Percentiles rank a stretch among this genome's conserved stretches.
phyloP scores from a whole-genome alignment of 2,329 filamentous ascomycete genomes.

The Colletotrichum magnum region DNA sequence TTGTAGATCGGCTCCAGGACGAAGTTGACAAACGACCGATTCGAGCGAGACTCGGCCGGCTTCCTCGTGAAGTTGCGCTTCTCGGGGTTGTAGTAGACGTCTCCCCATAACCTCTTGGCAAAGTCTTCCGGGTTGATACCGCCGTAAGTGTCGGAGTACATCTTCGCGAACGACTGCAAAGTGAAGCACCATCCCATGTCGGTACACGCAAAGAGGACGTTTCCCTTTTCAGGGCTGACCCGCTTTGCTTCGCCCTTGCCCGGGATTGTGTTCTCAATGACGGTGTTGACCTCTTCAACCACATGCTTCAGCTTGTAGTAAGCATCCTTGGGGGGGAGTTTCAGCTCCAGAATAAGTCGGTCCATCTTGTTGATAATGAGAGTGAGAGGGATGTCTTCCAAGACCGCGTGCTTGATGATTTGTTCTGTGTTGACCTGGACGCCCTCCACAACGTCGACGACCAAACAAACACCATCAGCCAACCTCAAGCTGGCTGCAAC shows the following conservation, averaged over 20 bases:
- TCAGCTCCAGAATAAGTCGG: slow-evolving; percentile 91
- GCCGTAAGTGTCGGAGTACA: slow-evolving; percentile 92
- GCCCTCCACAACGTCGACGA: slow-evolving; percentile 98
- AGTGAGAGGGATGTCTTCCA: slow-evolving; percentile 90
- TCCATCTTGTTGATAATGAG: slow-evolving; percentile 98
- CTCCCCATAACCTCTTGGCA: slow-evolving; percentile 89
- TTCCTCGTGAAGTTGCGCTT: slow-evolving; percentile 95
- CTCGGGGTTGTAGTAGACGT: slow-evolving; percentile 94
- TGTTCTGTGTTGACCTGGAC: slow-evolving; percentile 98
- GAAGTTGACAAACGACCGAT: slow-evolving; percentile 93
- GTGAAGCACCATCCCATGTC: slow-evolving; percentile 98
- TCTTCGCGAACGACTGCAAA: slow-evolving; percentile 91
- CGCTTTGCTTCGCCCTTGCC: slow-evolving; percentile 83
- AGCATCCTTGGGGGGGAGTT: slow-evolving; percentile 92
- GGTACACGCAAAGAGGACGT: slow-evolving; percentile 96
- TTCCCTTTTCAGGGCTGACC: slow-evolving; percentile 95
- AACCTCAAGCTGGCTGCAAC: slow-evolving; percentile 89
- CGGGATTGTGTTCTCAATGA: slow-evolving; percentile 90
- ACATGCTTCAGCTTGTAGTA: slow-evolving; percentile 99
- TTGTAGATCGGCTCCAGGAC: slow-evolving; percentile 98
- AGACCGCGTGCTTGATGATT: slow-evolving; percentile 94
- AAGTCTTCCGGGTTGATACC: slow-evolving; percentile 88
- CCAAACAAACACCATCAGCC: slow-evolving; percentile 91
- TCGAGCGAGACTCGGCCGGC: slow-evolving; percentile 82
- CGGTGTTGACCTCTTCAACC: slow-evolving; percentile 97